Base-by-base conservation (phyloP, 2,329 filamentous ascomycete genomes). In the Graphilbum fragrans region DNA sequence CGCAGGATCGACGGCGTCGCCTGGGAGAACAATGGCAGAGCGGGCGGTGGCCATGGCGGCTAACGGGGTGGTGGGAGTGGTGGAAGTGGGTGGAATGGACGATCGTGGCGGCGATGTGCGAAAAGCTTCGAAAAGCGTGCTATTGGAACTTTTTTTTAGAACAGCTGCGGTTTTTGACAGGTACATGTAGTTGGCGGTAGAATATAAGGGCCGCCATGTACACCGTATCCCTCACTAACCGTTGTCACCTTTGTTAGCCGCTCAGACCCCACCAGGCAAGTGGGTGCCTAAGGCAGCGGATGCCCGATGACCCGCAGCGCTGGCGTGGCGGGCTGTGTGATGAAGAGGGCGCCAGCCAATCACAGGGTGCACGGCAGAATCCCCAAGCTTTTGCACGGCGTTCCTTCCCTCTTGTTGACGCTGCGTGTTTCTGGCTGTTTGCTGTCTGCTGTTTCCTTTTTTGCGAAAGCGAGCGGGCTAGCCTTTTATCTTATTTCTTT, bases 1-100 rank as follows among this genome's bases (percentile, higher is more conserved):
- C 19, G 41, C 22, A 16, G 48, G 43, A 44, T 85, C 75, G 36
- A 95, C 71, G 25, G 65, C 56, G 52, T 95, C 87, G 50, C 92
- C 88, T 0, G 92, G 92, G 7, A 96, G 74, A 46, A 95, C 74
- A 47, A 90, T 66, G 29, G 29, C 29, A 10, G 14, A 10, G 29
- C 23, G 23, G 23, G 23, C 23, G 37, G 64, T 63, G 10, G 31
- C 16, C 8, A 38, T 20, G 16, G 27, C 14, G 5, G 18, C 35
- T 32, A 41, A 31, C 6, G 29, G 12, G 7, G 14, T 39, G n/a
- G 32, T 37, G 20, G n/a, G 8, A 20, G 35, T 27, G 6, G 22
- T 37, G n/a, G 21, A 16, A 16, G 18, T 11, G n/a, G 6, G 14
- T 17, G 14, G 5, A 38, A 38, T 19, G 29, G 29, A 38, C 27